These are phyloP conservation scores for Coemansia sp. DNA, from an alignment of 192 early-diverging fungal species.

Conservation along the genomic window DNA sequence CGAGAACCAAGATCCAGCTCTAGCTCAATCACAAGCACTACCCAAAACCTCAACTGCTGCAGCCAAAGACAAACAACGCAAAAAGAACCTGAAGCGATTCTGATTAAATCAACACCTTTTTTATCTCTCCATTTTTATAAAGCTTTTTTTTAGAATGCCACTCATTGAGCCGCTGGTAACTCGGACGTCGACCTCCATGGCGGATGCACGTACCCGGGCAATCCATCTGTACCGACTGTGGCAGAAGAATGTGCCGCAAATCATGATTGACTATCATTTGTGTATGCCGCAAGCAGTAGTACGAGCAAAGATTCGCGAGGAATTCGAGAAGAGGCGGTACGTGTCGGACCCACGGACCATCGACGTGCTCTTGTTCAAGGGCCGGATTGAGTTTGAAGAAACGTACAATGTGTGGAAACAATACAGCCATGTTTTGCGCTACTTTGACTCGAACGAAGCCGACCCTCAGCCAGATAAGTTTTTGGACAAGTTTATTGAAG, in stretches of 20 bases:
- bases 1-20: constrained; percentile 26
- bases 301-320: constrained; percentile 80
- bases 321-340: constrained; percentile 83
- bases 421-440: constrained; percentile 80
- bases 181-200: constrained; percentile 57
- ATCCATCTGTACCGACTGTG: constrained; percentile 71
- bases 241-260: constrained; percentile 64
- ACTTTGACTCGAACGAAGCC: constrained; percentile 76
- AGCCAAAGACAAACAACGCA: constrained; percentile 29
- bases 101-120: constrained; percentile 11
- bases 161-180: constrained; percentile 43
- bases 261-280: constrained; percentile 70
- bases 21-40: no score
- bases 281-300: constrained; percentile 69
- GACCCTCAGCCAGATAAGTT: constrained; percentile 68
- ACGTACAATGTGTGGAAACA: constrained; percentile 93
- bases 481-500: constrained; percentile 79
- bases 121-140: neutral
- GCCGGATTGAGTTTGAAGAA: constrained; percentile 82
- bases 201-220: constrained; percentile 61
- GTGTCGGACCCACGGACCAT: constrained; percentile 71
- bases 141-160: constrained; percentile 30
- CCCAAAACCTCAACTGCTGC: neutral
- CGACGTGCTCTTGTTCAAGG: constrained; percentile 86
- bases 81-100: constrained; percentile 52